These are phyloP conservation scores for Pyrus betulifolia DNA, from an alignment of 306 rosid genomes.

Conservation along the genomic window DNA sequence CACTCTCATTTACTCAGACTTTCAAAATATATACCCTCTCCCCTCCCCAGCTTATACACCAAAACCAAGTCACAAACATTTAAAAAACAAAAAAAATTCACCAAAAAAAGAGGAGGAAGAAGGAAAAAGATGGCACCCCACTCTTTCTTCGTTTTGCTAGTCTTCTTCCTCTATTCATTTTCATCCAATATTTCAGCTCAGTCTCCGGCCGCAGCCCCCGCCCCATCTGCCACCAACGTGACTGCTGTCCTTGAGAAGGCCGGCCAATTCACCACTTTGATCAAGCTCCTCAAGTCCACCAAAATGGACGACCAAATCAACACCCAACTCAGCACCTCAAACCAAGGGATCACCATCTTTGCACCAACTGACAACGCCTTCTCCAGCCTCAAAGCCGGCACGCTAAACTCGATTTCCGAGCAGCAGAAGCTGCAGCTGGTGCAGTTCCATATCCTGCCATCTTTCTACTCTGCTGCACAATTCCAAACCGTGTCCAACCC, in stretches of 20 bases:
- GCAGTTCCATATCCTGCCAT: conserved; percentile 71
- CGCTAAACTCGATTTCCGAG: conserved; percentile 55
- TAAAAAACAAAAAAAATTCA: background rate
- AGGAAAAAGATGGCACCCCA: background rate
- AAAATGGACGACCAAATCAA: conserved; percentile 60
- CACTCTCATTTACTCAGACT: background rate
- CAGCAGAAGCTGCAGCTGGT: conserved; percentile 64
- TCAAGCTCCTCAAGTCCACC: conserved; percentile 54
- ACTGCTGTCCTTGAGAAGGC: conserved; percentile 68
- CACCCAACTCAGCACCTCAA: conserved; percentile 68
- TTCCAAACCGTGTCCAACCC: conserved; percentile 85
- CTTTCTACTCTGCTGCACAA: conserved; percentile 49
- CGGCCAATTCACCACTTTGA: conserved; percentile 82
- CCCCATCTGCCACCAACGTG: conserved; percentile 62
- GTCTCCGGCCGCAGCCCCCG: conserved; percentile 39
- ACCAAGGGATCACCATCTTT: conserved; percentile 79
- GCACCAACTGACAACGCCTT: conserved; percentile 90
- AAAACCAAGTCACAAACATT: background rate
- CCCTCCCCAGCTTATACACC: background rate
- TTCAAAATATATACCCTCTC: conserved; percentile 7
- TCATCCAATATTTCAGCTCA: conserved; percentile 26
- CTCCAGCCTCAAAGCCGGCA: conserved; percentile 52
- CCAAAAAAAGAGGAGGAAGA: background rate
- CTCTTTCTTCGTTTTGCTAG: conserved; percentile 1
- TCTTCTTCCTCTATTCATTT: background rate